Base-by-base conservation (phyloP, 768 basidiomycete genomes). In the Pleurotus tuoliensis region DNA sequence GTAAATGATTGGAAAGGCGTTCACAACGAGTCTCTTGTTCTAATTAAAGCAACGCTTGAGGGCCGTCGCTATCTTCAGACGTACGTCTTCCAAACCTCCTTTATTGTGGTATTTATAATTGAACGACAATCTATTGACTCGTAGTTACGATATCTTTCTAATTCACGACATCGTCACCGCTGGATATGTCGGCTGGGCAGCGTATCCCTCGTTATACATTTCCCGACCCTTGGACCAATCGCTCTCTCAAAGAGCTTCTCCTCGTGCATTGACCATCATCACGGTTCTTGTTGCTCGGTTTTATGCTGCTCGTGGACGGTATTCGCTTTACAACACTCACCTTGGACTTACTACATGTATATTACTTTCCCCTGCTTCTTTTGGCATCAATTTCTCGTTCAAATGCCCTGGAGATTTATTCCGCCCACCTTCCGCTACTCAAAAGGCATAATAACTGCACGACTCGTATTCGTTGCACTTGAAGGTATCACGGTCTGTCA, bases 51-150 rank as follows among this genome's bases (percentile, higher is more conserved):
- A 9, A 75, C 79, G 5, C 72, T 92, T 5, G 69, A 73, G 34
- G 91, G 90, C 0, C 69, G 92, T 34, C 82, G 84, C 30, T 93
- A 93, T 64, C 79, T 93, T 3, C 88, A 93, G 67, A 92, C 89
- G 66, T 94, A 49, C 18, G 56, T 49, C 30, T 9, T 11, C 30
- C 30, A 34, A 34, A 11, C 6, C 34, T 34, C 30, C 30, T 34
- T 34, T 11, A 9, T 34, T 34, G 30, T 34, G 30, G 30, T 8
- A 34, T 34, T 8, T 3, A 25, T 1, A 25, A 25, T 25, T 25
- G 6, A 30, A 3, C 11, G 9, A 34, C 8, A 11, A 3, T 9
- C 11, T 8, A 11, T 34, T 9, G 30, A 34, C 27, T 38, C 16
- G 25, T 15, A 60, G 59, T 5, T 61, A 93, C 66, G 90, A 94